Evolutionary conservation across 768 basidiomycete species (phyloP).

Genomic region (Pilatotrama ljubarskyi): DNA sequence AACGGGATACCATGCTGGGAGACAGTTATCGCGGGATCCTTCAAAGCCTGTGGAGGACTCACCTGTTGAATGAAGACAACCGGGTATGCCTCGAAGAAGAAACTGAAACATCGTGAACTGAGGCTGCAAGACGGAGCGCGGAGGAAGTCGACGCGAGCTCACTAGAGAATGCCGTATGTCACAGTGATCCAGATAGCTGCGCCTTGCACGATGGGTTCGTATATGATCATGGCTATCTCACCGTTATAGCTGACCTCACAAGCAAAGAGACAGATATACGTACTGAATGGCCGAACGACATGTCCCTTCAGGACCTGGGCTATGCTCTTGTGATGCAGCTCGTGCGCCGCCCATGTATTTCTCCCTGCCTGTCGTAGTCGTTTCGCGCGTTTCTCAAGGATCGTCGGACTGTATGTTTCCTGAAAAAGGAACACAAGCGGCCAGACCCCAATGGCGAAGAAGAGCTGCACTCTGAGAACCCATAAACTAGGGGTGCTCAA

Average conservation of each 20-base stretch:
- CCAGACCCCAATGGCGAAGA: conserved; percentile 17
- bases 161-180: conserved; percentile 29
- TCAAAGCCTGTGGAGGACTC: background rate
- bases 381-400: conserved; percentile 20
- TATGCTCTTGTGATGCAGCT: conserved; percentile 18
- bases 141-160: background rate
- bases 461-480: conserved; percentile 26
- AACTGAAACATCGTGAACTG: conserved; percentile 9
- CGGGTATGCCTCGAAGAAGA: conserved; percentile 27
- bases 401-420: conserved; percentile 26
- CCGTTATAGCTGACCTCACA: background rate
- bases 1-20: conserved; percentile 22
- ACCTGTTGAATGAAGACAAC: conserved; percentile 26
- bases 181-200: conserved; percentile 25
- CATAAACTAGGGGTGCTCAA: conserved; percentile 21
- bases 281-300: conserved; percentile 22
- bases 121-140: background rate
- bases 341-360: conserved; percentile 19
- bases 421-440: conserved; percentile 23
- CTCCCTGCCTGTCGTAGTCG: conserved; percentile 17
- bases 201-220: conserved; percentile 25
- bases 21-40: background rate
- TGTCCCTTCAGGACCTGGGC: conserved; percentile 17
- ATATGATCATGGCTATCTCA: conserved; percentile 21
- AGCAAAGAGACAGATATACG: background rate